phyloP scores from a whole-genome alignment of 768 basidiomycete genomes.

The Mycena belliarum region DNA sequence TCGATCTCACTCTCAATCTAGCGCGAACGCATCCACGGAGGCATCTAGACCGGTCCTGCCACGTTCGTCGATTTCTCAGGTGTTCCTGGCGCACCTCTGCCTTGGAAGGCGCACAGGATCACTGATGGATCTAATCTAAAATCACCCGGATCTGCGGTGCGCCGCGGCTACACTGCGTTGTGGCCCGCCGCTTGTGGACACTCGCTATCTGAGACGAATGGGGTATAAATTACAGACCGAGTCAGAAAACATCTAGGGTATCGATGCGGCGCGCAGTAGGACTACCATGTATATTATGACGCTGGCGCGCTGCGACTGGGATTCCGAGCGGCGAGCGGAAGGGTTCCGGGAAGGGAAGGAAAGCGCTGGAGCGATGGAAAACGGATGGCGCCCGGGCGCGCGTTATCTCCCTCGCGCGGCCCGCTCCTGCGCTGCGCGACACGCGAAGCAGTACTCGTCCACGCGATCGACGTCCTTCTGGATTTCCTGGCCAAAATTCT shows the following conservation, averaged over 20 bases:
- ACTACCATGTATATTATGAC: too few species aligned
- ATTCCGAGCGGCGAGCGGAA: neutral
- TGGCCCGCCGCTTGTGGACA: too few species aligned
- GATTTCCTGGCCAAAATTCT: slow-evolving; percentile 72
- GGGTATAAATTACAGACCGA: slow-evolving; percentile 14
- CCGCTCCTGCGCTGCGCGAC: slow-evolving; percentile 53
- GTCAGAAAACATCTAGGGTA: slow-evolving; percentile 6
- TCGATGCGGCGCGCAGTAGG: neutral
- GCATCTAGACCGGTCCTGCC: too few species aligned
- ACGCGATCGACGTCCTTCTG: slow-evolving; percentile 70
- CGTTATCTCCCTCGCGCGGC: slow-evolving; percentile 22
- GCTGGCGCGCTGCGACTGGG: neutral
- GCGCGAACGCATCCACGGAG: too few species aligned
- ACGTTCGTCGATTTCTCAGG: too few species aligned
- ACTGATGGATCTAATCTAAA: too few species aligned
- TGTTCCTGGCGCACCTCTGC: too few species aligned
- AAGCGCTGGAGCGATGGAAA: neutral
- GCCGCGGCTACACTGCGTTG: too few species aligned
- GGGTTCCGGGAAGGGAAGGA: neutral
- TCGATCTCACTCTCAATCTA: too few species aligned
- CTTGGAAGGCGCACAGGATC: too few species aligned
- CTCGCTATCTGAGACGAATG: neutral
- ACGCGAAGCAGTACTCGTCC: slow-evolving; percentile 71
- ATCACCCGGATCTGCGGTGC: too few species aligned
- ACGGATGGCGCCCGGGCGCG: neutral